phyloP scores from a whole-genome alignment of 2,329 filamentous ascomycete species.

The Whalleya microplaca region DNA sequence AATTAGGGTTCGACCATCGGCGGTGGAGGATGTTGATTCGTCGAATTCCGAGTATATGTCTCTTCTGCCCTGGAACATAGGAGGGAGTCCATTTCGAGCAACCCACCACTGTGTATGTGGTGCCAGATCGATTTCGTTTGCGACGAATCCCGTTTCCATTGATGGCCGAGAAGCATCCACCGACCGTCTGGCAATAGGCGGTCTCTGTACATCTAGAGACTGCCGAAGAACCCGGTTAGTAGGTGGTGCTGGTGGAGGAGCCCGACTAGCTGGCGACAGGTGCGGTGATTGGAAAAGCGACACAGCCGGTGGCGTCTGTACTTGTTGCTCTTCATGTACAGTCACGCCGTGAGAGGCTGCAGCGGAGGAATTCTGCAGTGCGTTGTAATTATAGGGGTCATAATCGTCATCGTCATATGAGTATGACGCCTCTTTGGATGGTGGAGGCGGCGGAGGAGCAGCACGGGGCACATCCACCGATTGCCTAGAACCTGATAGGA shows the following conservation, averaged over 20 bases:
- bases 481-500: constrained; percentile 53
- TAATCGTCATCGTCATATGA: constrained; percentile 66
- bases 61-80: constrained; percentile 77
- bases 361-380: constrained; percentile 32
- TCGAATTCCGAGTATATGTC: constrained; percentile 85
- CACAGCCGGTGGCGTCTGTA: constrained; percentile 53
- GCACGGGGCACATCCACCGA: constrained; percentile 74
- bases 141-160: constrained; percentile 81
- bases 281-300: constrained; percentile 47
- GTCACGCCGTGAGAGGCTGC: constrained; percentile 41
- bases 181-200: constrained; percentile 58
- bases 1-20: constrained; percentile 70
- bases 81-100: constrained; percentile 76
- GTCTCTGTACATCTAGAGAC: constrained; percentile 67
- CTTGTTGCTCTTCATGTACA: constrained; percentile 51
- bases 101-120: constrained; percentile 84
- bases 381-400: constrained; percentile 65
- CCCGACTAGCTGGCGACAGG: constrained; percentile 51
- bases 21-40: constrained; percentile 71
- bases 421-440: constrained; percentile 47
- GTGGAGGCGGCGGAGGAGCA: constrained; percentile 68
- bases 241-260: constrained; percentile 45
- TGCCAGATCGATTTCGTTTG: constrained; percentile 82
- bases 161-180: constrained; percentile 77
- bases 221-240: constrained; percentile 51